phyloP scores from a whole-genome alignment of 768 basidiomycete species.

The Tephrocybe sp. region DNA sequence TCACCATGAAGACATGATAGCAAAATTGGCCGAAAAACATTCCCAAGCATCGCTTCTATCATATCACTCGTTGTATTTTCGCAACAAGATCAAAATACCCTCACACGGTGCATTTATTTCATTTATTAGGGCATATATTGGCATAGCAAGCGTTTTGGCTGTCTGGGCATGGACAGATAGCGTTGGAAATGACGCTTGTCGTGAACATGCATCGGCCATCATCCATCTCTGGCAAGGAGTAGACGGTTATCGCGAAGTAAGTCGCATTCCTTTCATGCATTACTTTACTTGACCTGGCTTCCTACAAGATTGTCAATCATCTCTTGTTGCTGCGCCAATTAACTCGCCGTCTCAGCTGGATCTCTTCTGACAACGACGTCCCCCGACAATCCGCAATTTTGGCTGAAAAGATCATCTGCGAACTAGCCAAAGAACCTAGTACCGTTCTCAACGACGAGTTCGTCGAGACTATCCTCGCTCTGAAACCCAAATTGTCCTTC shows the following conservation, averaged over 20 bases:
- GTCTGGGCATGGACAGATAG: constrained; percentile 83
- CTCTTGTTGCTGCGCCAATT: constrained; percentile 70
- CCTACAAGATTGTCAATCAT: constrained; percentile 69
- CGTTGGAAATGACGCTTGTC: constrained; percentile 59
- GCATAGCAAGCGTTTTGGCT: constrained; percentile 62
- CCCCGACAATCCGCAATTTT: constrained; percentile 64
- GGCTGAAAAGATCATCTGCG: constrained; percentile 65
- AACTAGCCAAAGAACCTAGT: constrained; percentile 57
- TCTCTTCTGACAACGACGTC: constrained; percentile 58
- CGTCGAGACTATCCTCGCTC: constrained; percentile 53
- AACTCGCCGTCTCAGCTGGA: constrained; percentile 69
- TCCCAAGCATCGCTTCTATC: constrained; percentile 28
- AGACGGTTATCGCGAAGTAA: constrained; percentile 72
- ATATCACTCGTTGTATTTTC: constrained; percentile 39
- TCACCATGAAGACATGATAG: constrained; percentile 49
- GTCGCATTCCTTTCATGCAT: constrained; percentile 9
- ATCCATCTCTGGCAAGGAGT: constrained; percentile 63
- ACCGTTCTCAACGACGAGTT: constrained; percentile 60
- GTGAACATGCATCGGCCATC: constrained; percentile 61
- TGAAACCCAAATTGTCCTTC: constrained; percentile 56
- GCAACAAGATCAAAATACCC: constrained; percentile 23
- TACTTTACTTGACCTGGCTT: constrained; percentile 10
- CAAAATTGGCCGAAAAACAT: constrained; percentile 42
- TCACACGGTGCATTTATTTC: constrained; percentile 59
- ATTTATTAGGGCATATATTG: constrained; percentile 65